Evolutionary conservation across 768 basidiomycete species (phyloP).

Genomic region (Rickenella mellea): DNA sequence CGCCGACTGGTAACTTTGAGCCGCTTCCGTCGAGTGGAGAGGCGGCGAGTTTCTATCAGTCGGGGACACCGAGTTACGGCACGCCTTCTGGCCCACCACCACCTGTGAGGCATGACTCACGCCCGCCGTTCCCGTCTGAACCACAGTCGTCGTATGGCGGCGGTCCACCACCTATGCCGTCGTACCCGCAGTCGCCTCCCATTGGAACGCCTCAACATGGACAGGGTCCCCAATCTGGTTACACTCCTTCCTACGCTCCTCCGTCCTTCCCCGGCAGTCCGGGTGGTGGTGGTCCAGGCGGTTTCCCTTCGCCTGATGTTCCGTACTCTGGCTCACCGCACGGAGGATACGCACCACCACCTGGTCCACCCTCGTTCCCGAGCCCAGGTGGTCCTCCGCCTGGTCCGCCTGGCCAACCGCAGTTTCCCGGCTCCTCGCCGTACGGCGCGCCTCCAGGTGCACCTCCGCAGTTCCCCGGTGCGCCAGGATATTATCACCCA

Average conservation of each 20-base stretch:
- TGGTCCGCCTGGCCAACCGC: not conserved
- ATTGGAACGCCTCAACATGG: constrained; percentile 1
- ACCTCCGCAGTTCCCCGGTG: not conserved
- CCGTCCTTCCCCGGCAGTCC: constrained; percentile 4
- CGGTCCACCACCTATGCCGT: constrained; percentile 18
- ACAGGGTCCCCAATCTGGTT: constrained; percentile 15
- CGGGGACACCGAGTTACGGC: not conserved
- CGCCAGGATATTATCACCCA: too few relatives aligned
- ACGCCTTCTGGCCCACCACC: constrained; percentile 1
- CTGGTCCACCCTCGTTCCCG: constrained; percentile 8
- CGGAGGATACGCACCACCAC: constrained; percentile 5
- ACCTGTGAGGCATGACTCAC: not conserved
- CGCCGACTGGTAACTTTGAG: constrained; percentile 8
- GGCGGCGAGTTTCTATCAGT: constrained; percentile 8
- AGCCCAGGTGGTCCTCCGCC: constrained; percentile 3
- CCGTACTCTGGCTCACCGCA: constrained; percentile 11
- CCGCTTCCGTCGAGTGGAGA: constrained; percentile 6
- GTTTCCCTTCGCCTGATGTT: constrained; percentile 19
- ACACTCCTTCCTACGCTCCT: constrained; percentile 24
- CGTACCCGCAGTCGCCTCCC: constrained; percentile 14
- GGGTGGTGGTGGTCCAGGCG: constrained; percentile 8
- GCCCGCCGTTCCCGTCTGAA: constrained; percentile 7
- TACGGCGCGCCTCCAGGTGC: not conserved
- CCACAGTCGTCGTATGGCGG: too few relatives aligned
- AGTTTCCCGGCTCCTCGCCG: not conserved